Base-by-base conservation (phyloP, 2,329 filamentous ascomycete genomes). In the Monilinia fructigena region DNA sequence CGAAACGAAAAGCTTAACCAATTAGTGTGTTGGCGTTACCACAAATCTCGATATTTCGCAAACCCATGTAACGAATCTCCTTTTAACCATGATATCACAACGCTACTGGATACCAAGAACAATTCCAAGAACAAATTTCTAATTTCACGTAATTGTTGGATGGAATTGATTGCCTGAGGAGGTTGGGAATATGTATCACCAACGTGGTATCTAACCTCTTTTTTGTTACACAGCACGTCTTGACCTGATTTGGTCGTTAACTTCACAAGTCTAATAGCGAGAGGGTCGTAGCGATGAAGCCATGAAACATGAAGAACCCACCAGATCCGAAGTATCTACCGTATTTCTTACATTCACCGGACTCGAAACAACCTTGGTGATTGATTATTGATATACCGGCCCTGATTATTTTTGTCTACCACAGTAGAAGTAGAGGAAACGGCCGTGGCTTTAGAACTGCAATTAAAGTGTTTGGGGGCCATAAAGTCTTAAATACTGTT, bases 321-420 rank as follows among this genome's bases (percentile, higher is more conserved):
- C 56, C 20, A 60, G 31, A 50, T 60, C 45, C 56, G 20, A 60
- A 50, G 28, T 26, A 38, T 23, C n/a, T 48, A 28, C 45, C 14
- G 12, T 48, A 38, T 23, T 50, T 31, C 28, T 47, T 35, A 31
- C 40, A 42, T 48, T 18, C 6, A 35, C 12, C 3, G 26, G 48
- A 48, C n/a, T 50, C 16, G 61, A 63, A 63, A 63, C 61, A 47
- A 26, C 28, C 28, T 48, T 60, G n/a, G 12, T 58, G n/a, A 28
- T 42, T 45, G 40, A 58, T 45, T 28, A 26, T 18, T 50, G n/a
- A 50, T 50, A 31, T 35, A 18, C 11, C 45, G 28, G 56, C 3
- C 26, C 26, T 20, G 7, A 48, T 48, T 20, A 6, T 60, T 12
- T 50, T 50, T 35, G 28, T 35, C 31, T 8, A 18, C 16, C 20